phyloP scores from a whole-genome alignment of 345 rosid genomes.

The Rhodamnia argentea region DNA sequence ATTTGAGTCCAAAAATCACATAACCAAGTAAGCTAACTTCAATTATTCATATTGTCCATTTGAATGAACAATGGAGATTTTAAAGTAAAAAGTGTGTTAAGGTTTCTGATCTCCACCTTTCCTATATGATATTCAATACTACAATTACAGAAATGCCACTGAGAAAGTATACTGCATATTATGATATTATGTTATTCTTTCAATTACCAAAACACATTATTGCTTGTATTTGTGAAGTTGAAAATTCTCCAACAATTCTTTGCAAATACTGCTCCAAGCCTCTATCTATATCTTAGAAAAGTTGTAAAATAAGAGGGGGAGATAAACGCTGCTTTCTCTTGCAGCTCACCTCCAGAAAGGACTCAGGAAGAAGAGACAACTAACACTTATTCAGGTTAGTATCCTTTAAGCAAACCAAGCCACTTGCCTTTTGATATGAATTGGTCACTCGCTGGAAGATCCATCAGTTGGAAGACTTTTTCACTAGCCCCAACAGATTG shows the following conservation, averaged over 20 bases:
- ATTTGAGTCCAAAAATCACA: neutral
- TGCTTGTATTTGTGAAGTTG: neutral
- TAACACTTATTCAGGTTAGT: neutral
- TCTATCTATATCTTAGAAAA: neutral
- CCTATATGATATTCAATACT: neutral
- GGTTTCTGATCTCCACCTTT: neutral
- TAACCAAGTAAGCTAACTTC: neutral
- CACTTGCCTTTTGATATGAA: slow-evolving; percentile 69
- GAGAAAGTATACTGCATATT: neutral
- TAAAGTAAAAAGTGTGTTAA: neutral
- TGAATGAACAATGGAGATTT: neutral
- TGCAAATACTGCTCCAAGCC: neutral
- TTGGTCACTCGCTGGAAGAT: slow-evolving; percentile 76
- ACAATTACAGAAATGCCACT: neutral
- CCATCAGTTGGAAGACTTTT: slow-evolving; percentile 97
- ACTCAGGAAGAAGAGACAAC: neutral
- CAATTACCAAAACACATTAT: neutral
- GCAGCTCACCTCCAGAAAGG: neutral
- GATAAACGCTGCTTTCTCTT: neutral
- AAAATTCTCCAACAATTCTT: neutral
- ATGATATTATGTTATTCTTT: neutral
- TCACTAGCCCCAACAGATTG: slow-evolving; percentile 99
- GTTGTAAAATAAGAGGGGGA: neutral
- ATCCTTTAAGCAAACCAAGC: neutral
- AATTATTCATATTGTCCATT: neutral